Conservation (phyloP, 2,329 filamentous ascomycete genomes). For the Cryphonectria parasitica region DNA sequence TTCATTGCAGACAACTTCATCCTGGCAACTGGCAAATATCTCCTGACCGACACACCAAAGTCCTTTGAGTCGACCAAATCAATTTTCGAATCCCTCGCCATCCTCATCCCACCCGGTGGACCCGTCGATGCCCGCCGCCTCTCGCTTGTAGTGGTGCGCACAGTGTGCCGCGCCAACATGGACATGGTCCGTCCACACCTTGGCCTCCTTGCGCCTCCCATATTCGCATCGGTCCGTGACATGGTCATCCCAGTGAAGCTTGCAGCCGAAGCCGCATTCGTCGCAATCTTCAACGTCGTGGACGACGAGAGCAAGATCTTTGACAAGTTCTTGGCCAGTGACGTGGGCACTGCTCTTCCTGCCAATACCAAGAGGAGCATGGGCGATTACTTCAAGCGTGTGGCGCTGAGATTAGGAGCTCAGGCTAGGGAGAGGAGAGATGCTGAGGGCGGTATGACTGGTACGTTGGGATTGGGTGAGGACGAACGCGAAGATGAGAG, state of each 20-base stretch:
- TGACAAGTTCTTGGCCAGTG: slow-evolving; percentile 82
- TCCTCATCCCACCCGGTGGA: slow-evolving; percentile 75
- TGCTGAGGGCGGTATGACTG: slow-evolving; percentile 86
- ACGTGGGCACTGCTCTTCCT: slow-evolving; percentile 65
- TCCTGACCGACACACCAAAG: slow-evolving; percentile 71
- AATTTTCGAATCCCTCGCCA: slow-evolving; percentile 78
- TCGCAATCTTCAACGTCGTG: slow-evolving; percentile 87
- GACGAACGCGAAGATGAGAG: slow-evolving; percentile 94
- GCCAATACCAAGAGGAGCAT: slow-evolving; percentile 83
- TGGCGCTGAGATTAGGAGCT: slow-evolving; percentile 79
- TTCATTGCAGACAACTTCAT: slow-evolving; percentile 88
- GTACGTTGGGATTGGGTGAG: slow-evolving; percentile 75
- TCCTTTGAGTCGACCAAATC: slow-evolving; percentile 77
- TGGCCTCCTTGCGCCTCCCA: slow-evolving; percentile 74
- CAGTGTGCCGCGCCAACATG: slow-evolving; percentile 76
- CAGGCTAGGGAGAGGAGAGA: slow-evolving; percentile 89
- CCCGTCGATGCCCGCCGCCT: slow-evolving; percentile 84
- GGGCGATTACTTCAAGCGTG: slow-evolving; percentile 95
- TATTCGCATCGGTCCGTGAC: slow-evolving; percentile 91
- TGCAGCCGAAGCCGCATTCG: slow-evolving; percentile 90
- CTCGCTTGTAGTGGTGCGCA: slow-evolving; percentile 84
- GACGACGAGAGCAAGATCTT: slow-evolving; percentile 86
- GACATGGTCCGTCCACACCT: slow-evolving; percentile 84
- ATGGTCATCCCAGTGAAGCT: slow-evolving; percentile 93
- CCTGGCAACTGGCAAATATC: slow-evolving; percentile 87